Evolutionary conservation across 306 rosid genomes (phyloP), one percentile per base, ranked within the genome.

Genomic region (Argentina anserina): DNA sequence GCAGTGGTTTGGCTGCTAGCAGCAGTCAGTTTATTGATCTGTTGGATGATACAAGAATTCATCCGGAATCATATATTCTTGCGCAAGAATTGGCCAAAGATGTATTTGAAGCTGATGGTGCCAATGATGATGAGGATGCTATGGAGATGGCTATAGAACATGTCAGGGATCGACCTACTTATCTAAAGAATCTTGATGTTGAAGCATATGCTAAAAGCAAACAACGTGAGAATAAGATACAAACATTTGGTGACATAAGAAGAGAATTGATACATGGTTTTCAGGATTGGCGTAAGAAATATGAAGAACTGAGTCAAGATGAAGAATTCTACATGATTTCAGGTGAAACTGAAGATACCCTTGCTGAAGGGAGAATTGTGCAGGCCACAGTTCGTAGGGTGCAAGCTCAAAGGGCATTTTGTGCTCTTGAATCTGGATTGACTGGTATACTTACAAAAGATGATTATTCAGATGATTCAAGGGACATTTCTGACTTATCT

Each of bases 1-100:
- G 99, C 53, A 88, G 97, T 85, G 99, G 99, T 62, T 79, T 90
- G 90, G 99, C 96, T 79, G 85, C 92, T 34, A 87, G 86, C 76
- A 90, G 97, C 84, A 89, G 93, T 83, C 97, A 91, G 67, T 90
- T 84, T 84, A 90, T 95, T 61, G 99, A 95, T 83, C 84, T 95
- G 82, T 83, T 95, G 82, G 99, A 95, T 81, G 97, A 95, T 86
- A 95, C 99, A 20, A 86, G 99, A 79, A 95, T 95, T 74, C 99
- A 95, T 83, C 99, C 99, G 7, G 99, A 95, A 76, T 91, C 97
- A 40, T 95, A 95, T 86, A 75, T 50, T 67, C 85, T 91, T 71
- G 99, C 99, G 0, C 95, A 90, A 83, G 97, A 91, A 80, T 83
- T 95, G 84, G 99, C 99, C 59, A 95, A 88, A 87, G 99, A 90